phyloP scores from a whole-genome alignment of 164 flowering plant genomes.

The Aristolochia californica region DNA sequence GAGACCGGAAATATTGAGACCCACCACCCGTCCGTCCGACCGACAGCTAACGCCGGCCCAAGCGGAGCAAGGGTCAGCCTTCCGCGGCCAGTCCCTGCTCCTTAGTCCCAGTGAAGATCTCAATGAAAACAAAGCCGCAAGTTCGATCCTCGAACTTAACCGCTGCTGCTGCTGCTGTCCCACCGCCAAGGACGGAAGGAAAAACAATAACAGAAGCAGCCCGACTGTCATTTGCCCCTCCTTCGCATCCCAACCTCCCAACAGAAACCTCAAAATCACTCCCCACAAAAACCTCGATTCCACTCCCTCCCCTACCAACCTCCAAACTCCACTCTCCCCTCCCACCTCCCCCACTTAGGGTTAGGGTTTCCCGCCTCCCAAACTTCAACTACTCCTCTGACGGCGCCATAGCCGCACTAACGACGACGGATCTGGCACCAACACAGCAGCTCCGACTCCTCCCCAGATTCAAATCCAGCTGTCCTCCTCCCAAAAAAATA shows the following conservation, averaged over 20 bases:
- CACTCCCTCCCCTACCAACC: neutral
- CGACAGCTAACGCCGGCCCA: constrained; percentile 61
- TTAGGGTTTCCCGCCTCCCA: too few species aligned
- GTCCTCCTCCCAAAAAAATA: neutral
- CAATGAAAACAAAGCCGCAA: constrained; percentile 39
- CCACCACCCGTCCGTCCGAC: constrained; percentile 33
- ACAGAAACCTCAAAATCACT: too few species aligned
- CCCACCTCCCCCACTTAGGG: neutral
- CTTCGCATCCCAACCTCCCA: too few species aligned
- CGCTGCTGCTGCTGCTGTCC: constrained; percentile 8
- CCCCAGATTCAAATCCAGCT: too few species aligned
- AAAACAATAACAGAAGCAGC: constrained; percentile 6
- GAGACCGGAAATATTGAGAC: constrained; percentile 45
- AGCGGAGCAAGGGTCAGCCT: constrained; percentile 42
- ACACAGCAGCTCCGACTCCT: too few species aligned
- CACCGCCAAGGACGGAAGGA: constrained; percentile 11
- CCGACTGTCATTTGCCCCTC: neutral
- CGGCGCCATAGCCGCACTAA: too few species aligned
- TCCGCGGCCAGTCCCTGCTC: constrained; percentile 74
- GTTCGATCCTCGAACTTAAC: constrained; percentile 23
- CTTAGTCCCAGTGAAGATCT: constrained; percentile 78
- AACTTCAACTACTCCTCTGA: too few species aligned
- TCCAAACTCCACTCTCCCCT: neutral
- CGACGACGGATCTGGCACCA: too few species aligned
- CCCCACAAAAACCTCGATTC: neutral